Evolutionary conservation across 2,329 filamentous ascomycete genomes (phyloP).

Genomic region (Alternaria sp.): DNA sequence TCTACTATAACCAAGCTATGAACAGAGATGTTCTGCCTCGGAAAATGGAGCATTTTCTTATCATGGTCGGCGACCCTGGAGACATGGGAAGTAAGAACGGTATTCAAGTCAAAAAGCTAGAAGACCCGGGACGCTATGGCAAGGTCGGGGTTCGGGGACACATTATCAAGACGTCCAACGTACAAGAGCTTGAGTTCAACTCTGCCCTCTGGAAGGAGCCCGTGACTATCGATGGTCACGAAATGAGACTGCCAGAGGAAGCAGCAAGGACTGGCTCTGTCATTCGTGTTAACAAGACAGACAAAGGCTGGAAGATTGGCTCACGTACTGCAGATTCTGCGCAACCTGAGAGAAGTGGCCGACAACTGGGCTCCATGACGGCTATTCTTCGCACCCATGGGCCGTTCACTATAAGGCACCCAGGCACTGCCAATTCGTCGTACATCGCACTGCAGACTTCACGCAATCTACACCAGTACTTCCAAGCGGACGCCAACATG

Average conservation of each 20-base stretch:
- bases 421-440: constrained; percentile 33
- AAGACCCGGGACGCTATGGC: constrained; percentile 58
- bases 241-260: constrained; percentile 12
- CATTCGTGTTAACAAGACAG: background rate
- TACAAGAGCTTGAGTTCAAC: constrained; percentile 39
- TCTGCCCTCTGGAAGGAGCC: constrained; percentile 16
- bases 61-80: constrained; percentile 59
- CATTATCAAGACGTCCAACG: constrained; percentile 41
- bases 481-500: constrained; percentile 59
- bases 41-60: constrained; percentile 49
- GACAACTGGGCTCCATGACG: constrained; percentile 60
- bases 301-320: constrained; percentile 10
- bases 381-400: constrained; percentile 59
- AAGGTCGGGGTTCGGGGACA: constrained; percentile 51
- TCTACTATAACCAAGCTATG: constrained; percentile 52
- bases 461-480: constrained; percentile 65
- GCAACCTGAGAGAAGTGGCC: constrained; percentile 47
- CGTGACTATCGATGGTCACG: constrained; percentile 32
- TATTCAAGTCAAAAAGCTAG: constrained; percentile 58
- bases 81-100: constrained; percentile 61
- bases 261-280: background rate
- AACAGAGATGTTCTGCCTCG: constrained; percentile 24
- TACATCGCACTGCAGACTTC: constrained; percentile 60
- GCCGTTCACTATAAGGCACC: constrained; percentile 52
- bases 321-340: background rate